Conservation (phyloP, 2,329 filamentous ascomycete genomes). For the Pseudofabraea citricarpa region DNA sequence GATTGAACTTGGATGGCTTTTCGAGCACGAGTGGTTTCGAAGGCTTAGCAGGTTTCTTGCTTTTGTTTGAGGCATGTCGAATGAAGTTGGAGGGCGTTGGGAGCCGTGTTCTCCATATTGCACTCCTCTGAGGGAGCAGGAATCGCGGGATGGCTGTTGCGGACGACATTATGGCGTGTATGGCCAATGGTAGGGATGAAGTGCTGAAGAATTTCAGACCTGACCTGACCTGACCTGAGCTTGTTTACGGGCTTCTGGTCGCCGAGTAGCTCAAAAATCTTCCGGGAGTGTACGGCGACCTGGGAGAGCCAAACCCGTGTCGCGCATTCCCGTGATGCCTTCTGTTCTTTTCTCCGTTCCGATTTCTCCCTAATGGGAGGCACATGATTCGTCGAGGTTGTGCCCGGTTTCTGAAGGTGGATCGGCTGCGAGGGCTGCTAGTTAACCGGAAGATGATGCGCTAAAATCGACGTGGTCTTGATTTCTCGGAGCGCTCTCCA, state of each 20-base stretch:
- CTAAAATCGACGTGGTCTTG: background rate
- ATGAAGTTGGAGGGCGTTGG: slow-evolving; percentile 18
- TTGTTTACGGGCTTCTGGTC: no score
- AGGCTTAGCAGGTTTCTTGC: slow-evolving; percentile 5
- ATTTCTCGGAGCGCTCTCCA: background rate
- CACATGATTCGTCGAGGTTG: no score
- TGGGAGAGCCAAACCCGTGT: no score
- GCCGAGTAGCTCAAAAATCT: no score
- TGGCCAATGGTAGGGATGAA: background rate
- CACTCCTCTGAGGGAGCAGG: slow-evolving; percentile 58
- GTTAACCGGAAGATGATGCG: slow-evolving; percentile 1
- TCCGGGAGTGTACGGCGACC: no score
- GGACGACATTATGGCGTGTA: slow-evolving; percentile 25
- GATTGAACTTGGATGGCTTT: slow-evolving; percentile 85
- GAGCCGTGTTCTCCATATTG: slow-evolving; percentile 43
- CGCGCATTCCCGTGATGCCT: no score
- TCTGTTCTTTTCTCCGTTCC: no score
- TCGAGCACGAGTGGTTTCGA: slow-evolving; percentile 67
- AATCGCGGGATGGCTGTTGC: slow-evolving; percentile 58
- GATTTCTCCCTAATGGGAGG: no score
- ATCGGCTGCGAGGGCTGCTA: no score
- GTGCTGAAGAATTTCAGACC: slow-evolving; percentile 9
- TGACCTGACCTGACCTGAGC: no score
- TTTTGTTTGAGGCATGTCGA: slow-evolving; percentile 30
- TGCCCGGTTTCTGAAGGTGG: no score